Evolutionary conservation across 768 basidiomycete species (phyloP), one percentile per base, ranked within the genome.

Genomic region (Hericium erinaceus): DNA sequence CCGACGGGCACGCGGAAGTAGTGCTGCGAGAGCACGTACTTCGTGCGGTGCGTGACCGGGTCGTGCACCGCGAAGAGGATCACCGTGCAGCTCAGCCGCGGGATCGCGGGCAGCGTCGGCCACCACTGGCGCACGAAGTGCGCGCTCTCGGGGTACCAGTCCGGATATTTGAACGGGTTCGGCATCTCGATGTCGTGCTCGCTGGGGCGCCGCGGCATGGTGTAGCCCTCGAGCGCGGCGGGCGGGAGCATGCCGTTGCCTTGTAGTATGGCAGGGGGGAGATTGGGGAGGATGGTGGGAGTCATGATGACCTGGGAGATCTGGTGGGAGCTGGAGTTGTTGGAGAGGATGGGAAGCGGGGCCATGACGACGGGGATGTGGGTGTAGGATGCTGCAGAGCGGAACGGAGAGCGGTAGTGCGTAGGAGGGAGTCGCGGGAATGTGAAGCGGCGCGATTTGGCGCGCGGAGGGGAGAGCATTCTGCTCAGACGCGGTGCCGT

Each of bases 121-220:
- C 87, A 89, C 87, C 87, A 89, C 60, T 89, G 87, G 11, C 87
- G 80, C 5, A 89, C 85, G 59, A 88, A 89, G 69, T 88, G 86
- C 0, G 85, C 85, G 52, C 79, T 80, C 64, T 87, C 86, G 13
- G 85, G 84, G 60, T 80, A 83, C 85, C 85, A 88, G 0, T 78
- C 76, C 0, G 83, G 84, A 64, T 77, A 79, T 0, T 83, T 84
- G 67, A 80, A 87, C 1, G 85, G 86, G 58, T 86, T 86, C 0
- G 73, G 72, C 28, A 54, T 53, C 15, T 39, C 46, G 26, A 51
- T 44, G 33, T 37, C 28, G 12, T 57, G 48, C 2, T 53, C 52
- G 4, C 48, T 53, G n/a, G 60, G 54, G 15, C 52, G 49, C 2
- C 54, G 54, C 9, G 18, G 49, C 8, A 51, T 16, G 2, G 16